Evolutionary conservation across 2,329 filamentous ascomycete genomes (phyloP), one percentile per base, ranked within the genome.

Genomic region (Colletotrichum lupini): DNA sequence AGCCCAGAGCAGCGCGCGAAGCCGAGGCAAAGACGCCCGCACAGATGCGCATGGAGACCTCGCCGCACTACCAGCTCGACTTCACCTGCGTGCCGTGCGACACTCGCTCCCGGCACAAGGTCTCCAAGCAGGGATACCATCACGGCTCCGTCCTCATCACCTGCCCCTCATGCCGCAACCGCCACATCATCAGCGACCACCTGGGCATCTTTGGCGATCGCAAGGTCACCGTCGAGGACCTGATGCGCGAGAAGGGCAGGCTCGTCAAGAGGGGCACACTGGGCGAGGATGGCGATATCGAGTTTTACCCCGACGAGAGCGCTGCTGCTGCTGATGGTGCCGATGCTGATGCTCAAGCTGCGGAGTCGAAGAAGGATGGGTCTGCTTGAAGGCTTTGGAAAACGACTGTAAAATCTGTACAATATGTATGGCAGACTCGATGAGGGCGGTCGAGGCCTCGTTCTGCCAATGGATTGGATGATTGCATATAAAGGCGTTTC

Each of bases 101-200:
- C 58, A 85, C 89, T 46, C 92, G 95, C 71, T 97, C 94, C n/a
- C 89, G 91, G 14, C 97, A 99, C 84, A 89, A 89, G 63, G 87
- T 99, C 78, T 95, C 94, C 35, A 98, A 98, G 83, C 97, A 98
- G 80, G 97, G 95, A 37, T 99, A 99, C 81, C 95, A 98, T 83
- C 88, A 92, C 75, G 97, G 97, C 46, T 96, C 95, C 1, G 93
- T 97, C 5, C 87, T 99, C 70, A 95, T 98, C 76, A 92, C 93
- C 42, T 99, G 97, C 81, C 96, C 97, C 0, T 86, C 87, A 4
- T 99, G 97, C 83, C 92, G 92, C 79, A 95, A 94, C 80, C 90
- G 95, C 28, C 97, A 99, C 85, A 85, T 99, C 76, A 98, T 99
- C 78, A 93, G 92, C 79, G 97, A 99, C 82, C 94, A 99, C 82